Evolutionary conservation across 495 filamentous ascomycete species (phyloP).

Genomic region (Penicillium canescens): DNA sequence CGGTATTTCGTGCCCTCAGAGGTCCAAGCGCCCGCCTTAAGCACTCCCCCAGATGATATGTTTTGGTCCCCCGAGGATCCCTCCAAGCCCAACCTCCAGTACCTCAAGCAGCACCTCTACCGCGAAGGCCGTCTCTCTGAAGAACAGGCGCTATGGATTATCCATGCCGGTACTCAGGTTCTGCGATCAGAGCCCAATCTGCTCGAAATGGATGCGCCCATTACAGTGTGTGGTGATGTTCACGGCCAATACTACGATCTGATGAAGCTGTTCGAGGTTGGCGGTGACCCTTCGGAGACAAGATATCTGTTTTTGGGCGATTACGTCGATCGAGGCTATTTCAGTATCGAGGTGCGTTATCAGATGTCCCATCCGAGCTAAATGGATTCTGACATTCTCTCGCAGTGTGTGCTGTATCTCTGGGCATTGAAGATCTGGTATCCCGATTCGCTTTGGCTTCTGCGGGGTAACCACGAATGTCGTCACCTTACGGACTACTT

Average conservation of each 20-base stretch:
- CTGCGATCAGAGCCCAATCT: constrained; percentile 88
- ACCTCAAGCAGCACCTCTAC: constrained; percentile 97
- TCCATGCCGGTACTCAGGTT: constrained; percentile 79
- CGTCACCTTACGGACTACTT: constrained; percentile 99
- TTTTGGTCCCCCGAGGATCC: constrained; percentile 77
- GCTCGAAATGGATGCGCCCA: constrained; percentile 98
- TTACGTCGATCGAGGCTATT: constrained; percentile 97
- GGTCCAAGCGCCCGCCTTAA: constrained; percentile 94
- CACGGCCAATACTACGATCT: constrained; percentile 98
- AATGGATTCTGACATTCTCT: constrained; percentile 8
- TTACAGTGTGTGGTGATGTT: constrained; percentile 98
- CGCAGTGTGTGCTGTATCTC: constrained; percentile 87
- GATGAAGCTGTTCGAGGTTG: constrained; percentile 99
- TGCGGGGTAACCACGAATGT: constrained; percentile 98
- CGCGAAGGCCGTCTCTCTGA: constrained; percentile 95
- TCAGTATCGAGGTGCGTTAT: constrained; percentile 82
- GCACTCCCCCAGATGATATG: constrained; percentile 81
- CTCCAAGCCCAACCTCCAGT: constrained; percentile 86
- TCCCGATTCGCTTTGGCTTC: constrained; percentile 92
- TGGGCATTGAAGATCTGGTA: constrained; percentile 99
- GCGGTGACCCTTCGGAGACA: constrained; percentile 93
- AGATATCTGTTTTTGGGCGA: constrained; percentile 96
- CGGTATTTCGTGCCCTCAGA: constrained; percentile 51
- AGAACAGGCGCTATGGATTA: constrained; percentile 95
- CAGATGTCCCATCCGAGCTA: not conserved